A percentile compares a stretch with the other conserved stretches of the same genome.
Evolutionary conservation across 495 filamentous ascomycete genomes (phyloP).

Genomic region (Trypethelium eluteriae): DNA sequence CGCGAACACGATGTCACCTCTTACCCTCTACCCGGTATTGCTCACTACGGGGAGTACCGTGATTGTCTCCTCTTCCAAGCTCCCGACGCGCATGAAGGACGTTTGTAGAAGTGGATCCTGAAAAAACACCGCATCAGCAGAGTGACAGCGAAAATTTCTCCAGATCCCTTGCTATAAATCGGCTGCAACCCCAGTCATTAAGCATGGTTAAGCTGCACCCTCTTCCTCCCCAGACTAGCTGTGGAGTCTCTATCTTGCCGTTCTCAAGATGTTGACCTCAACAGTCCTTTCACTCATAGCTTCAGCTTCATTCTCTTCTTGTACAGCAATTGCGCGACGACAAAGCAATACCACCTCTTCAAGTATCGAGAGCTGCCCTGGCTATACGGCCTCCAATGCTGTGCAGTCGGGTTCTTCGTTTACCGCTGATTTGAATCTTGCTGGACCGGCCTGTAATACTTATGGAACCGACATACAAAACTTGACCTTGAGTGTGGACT

Average conservation of each 20-base stretch:
- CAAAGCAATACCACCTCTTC: neutral
- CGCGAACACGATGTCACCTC: conserved; percentile 8
- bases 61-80: neutral
- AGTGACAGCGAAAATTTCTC: conserved; percentile 8
- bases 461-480: conserved; percentile 15
- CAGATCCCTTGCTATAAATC: neutral
- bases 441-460: conserved; percentile 16
- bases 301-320: neutral
- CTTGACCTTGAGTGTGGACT: conserved; percentile 13
- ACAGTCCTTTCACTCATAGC: conserved; percentile 1
- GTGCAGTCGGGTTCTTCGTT: conserved; percentile 1
- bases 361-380: conserved; percentile 14
- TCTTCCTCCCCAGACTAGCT: neutral
- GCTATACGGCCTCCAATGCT: conserved; percentile 18
- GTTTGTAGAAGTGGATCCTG: conserved; percentile 2
- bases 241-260: neutral
- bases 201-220: conserved; percentile 6
- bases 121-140: neutral
- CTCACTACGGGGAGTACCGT: too few relatives aligned
- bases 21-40: neutral
- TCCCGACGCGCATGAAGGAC: neutral
- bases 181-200: neutral
- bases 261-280: neutral
- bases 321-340: neutral
- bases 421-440: conserved; percentile 15